phyloP scores from a whole-genome alignment of 78 protist species.

The Dictyostelium purpureum region DNA sequence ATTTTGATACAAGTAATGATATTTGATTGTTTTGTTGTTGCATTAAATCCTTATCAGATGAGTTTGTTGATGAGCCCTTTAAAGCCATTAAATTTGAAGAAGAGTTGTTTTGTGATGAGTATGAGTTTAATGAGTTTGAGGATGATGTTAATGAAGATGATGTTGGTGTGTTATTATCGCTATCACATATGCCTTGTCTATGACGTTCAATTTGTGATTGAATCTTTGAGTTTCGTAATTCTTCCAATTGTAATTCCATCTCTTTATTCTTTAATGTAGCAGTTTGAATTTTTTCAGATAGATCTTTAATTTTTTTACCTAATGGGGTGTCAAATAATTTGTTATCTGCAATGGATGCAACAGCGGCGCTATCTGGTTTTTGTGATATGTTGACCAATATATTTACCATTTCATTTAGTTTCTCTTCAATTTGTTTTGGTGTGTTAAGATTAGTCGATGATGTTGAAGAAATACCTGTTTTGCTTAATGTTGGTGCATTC shows the following conservation, averaged over 20 bases:
- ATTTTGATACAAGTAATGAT: conserved; percentile 36
- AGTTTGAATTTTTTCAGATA: conserved; percentile 16
- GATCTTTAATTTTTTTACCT: conserved; percentile 10
- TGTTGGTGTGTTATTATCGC: neutral
- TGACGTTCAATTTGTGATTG: neutral
- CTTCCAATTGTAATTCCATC: conserved; percentile 27
- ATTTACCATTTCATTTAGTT: neutral
- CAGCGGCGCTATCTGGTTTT: conserved; percentile 21
- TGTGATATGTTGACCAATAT: neutral
- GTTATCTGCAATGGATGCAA: neutral
- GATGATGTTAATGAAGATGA: neutral
- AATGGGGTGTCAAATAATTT: conserved; percentile 13
- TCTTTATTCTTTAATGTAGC: conserved; percentile 27
- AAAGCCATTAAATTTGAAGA: neutral
- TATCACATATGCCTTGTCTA: neutral
- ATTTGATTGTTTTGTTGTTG: conserved; percentile 52
- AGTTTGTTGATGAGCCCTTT: neutral
- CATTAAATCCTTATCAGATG: neutral
- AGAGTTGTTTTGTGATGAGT: neutral
- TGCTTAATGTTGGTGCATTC: neutral
- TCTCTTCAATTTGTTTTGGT: conserved; percentile 13
- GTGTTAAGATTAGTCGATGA: too few species aligned
- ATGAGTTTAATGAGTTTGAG: neutral
- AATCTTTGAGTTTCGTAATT: neutral
- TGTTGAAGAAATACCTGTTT: neutral